These are phyloP conservation scores for Clonostachys chloroleuca DNA, from an alignment of 2,329 filamentous ascomycete genomes.

Conservation along the genomic window DNA sequence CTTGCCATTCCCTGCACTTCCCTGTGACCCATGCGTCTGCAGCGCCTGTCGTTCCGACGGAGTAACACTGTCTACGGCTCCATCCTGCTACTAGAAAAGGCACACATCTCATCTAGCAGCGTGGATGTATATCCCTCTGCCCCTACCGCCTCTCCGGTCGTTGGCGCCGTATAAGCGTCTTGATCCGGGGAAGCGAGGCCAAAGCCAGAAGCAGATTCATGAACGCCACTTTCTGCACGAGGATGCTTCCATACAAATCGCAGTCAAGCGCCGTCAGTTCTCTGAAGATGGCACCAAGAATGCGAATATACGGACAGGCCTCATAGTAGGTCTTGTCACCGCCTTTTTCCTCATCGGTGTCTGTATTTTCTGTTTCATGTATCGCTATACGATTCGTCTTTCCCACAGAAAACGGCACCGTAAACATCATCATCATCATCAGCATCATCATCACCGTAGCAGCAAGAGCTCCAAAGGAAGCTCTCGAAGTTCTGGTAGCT, in stretches of 20 bases:
- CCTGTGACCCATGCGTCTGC: too few relatives aligned
- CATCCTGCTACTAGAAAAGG: too few relatives aligned
- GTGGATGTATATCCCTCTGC: slow-evolving; percentile 23
- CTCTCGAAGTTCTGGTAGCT: slow-evolving; percentile 11
- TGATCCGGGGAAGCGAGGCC: background rate
- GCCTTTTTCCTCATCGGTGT: slow-evolving; percentile 29
- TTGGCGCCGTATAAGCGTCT: slow-evolving; percentile 5
- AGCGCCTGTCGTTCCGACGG: too few relatives aligned
- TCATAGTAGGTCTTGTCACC: slow-evolving; percentile 34
- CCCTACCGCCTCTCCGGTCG: slow-evolving; percentile 1
- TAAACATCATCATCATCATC: slow-evolving; percentile 9
- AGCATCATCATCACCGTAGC: slow-evolving; percentile 20
- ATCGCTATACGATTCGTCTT: slow-evolving; percentile 29
- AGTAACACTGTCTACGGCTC: too few relatives aligned
- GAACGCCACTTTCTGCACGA: background rate
- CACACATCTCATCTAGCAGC: background rate
- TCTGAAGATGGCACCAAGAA: slow-evolving; percentile 16
- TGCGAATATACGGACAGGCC: slow-evolving; percentile 34
- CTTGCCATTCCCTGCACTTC: too few relatives aligned
- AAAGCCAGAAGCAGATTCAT: background rate
- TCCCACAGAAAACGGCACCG: slow-evolving; percentile 16
- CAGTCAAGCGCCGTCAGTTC: slow-evolving; percentile 6
- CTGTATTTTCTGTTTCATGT: slow-evolving; percentile 30
- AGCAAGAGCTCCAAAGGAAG: slow-evolving; percentile 21
- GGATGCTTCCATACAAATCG: background rate